A percentile compares a stretch with the other conserved stretches of the same genome.
Conservation (phyloP, 768 basidiomycete species). For the Coprinellus micaceus region DNA sequence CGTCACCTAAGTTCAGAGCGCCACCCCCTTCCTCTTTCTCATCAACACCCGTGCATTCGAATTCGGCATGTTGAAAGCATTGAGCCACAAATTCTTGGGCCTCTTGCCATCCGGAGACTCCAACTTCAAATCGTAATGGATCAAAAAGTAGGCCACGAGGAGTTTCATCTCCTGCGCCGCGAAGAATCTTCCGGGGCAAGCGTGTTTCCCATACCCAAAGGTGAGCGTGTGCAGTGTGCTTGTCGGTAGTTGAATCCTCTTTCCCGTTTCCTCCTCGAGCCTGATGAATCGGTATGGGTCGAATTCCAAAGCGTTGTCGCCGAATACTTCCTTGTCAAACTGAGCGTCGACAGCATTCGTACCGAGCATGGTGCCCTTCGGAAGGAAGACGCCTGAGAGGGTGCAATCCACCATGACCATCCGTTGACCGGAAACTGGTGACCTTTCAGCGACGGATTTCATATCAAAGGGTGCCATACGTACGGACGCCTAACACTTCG, state of each 20-base stretch:
- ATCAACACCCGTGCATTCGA: constrained; percentile 10
- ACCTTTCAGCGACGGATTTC: neutral
- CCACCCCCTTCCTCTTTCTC: constrained; percentile 2
- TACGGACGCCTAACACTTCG: constrained; percentile 11
- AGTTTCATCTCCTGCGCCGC: constrained; percentile 14
- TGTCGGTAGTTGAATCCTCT: constrained; percentile 23
- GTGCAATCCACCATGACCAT: constrained; percentile 36
- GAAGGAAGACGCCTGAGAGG: constrained; percentile 39
- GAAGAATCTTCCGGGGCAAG: constrained; percentile 24
- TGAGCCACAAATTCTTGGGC: constrained; percentile 12
- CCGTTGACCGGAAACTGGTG: constrained; percentile 24
- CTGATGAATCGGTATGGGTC: constrained; percentile 39
- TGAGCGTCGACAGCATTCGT: constrained; percentile 30
- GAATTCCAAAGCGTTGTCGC: constrained; percentile 33
- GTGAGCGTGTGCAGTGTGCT: constrained; percentile 26
- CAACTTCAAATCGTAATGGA: constrained; percentile 14
- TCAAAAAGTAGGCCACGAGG: constrained; percentile 10
- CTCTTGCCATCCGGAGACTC: constrained; percentile 8
- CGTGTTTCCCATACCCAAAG: constrained; percentile 36
- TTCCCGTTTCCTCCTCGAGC: constrained; percentile 18
- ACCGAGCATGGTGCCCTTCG: constrained; percentile 32
- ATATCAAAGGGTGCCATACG: neutral
- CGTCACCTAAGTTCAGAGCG: too few relatives aligned
- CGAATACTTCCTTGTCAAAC: constrained; percentile 22
- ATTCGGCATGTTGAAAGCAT: constrained; percentile 8